Evolutionary conservation across 192 early-diverging fungal species (phyloP).

Genomic region (Mortierella alpina): DNA sequence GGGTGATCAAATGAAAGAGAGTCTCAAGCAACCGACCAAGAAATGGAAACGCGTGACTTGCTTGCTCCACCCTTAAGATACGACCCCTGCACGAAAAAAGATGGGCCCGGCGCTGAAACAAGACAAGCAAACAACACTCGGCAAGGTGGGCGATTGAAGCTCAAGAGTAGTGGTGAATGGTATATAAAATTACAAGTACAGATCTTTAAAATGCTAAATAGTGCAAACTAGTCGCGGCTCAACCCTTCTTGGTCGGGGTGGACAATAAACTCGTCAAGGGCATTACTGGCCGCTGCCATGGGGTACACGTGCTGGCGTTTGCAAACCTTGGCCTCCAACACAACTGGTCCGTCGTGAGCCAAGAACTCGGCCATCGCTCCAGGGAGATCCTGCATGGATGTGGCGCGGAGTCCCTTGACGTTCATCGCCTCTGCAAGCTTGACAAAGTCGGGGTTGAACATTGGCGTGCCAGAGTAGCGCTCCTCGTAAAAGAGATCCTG

Average conservation of each 20-base stretch:
- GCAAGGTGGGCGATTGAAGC: no score
- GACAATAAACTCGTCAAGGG: conserved; percentile 88
- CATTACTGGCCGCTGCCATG: conserved; percentile 97
- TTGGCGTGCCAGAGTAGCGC: conserved; percentile 92
- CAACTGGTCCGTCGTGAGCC: conserved; percentile 84
- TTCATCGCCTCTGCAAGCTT: conserved; percentile 96
- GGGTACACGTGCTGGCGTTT: conserved; percentile 96
- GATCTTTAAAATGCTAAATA: no score
- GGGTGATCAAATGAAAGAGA: no score
- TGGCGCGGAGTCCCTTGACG: conserved; percentile 87
- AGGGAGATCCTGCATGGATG: conserved; percentile 86
- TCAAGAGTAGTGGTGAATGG: no score
- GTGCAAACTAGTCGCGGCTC: conserved; percentile 22
- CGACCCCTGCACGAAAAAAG: no score
- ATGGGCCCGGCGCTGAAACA: no score
- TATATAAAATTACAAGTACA: no score
- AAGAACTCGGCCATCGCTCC: conserved; percentile 92
- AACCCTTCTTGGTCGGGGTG: conserved; percentile 53
- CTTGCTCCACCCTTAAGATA: no score
- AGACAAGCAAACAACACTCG: no score
- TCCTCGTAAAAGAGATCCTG: conserved; percentile 98
- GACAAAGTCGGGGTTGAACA: conserved; percentile 98
- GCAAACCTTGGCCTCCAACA: conserved; percentile 91
- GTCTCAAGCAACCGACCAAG: no score
- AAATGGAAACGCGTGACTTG: no score